phyloP scores from a whole-genome alignment of 1,284 basidiomycete species.

The Puccinia novopanici region DNA sequence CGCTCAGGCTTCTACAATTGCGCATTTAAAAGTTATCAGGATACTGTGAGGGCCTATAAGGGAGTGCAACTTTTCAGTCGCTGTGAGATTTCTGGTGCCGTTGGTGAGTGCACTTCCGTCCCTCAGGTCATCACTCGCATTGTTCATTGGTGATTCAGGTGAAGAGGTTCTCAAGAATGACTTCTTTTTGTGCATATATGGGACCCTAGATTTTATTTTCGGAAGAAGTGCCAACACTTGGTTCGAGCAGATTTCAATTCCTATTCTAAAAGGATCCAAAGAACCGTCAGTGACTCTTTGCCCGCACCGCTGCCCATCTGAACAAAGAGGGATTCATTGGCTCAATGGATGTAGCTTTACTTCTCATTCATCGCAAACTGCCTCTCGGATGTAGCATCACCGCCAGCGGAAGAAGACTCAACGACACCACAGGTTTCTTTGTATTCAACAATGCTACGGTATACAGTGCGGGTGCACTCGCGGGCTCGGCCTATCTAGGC shows the following conservation, averaged over 20 bases:
- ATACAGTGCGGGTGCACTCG: constrained; percentile 16
- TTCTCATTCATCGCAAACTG: too few species aligned
- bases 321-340: too few species aligned
- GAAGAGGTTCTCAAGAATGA: not conserved
- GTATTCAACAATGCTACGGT: constrained; percentile 35
- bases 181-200: not conserved
- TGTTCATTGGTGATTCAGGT: too few species aligned
- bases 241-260: constrained; percentile 33
- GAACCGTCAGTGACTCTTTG: constrained; percentile 4
- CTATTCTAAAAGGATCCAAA: constrained; percentile 26
- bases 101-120: constrained; percentile 11
- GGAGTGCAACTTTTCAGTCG: constrained; percentile 25
- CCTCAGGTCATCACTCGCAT: not conserved
- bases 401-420: constrained; percentile 9
- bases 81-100: constrained; percentile 38
- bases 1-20: constrained; percentile 40
- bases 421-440: constrained; percentile 6
- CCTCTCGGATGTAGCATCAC: constrained; percentile 4
- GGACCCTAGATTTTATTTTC: constrained; percentile 37
- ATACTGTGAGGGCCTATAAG: constrained; percentile 35
- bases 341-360: too few species aligned
- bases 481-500: constrained; percentile 24
- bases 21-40: constrained; percentile 40
- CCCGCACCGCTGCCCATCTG: too few species aligned
- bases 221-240: constrained; percentile 28